Percentiles rank a stretch among this genome's conserved stretches.
These are phyloP conservation scores for Lactarius indigo DNA, from an alignment of 768 basidiomycete species.

Conservation along the genomic window DNA sequence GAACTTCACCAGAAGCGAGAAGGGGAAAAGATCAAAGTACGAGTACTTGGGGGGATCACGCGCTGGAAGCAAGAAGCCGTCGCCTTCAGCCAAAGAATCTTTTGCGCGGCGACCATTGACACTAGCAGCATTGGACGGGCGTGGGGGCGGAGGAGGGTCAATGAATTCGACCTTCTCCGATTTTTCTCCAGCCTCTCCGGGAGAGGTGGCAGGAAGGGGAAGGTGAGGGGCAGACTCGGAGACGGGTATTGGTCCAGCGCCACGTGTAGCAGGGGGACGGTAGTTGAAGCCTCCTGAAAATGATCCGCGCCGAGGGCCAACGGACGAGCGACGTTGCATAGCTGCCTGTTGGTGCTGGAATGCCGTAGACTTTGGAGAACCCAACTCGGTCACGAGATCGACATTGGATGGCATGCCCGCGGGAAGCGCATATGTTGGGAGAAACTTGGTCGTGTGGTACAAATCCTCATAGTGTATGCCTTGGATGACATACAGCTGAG, in stretches of 20 bases:
- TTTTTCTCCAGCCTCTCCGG: neutral
- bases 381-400: slow-evolving; percentile 28
- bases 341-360: neutral
- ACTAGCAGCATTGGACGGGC: slow-evolving; percentile 8
- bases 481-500: neutral
- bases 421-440: slow-evolving; percentile 62
- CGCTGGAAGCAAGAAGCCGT: slow-evolving; percentile 49
- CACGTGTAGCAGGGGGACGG: neutral
- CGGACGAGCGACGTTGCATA: neutral
- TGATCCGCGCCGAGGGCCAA: neutral
- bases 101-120: slow-evolving; percentile 6
- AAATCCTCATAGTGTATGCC: slow-evolving; percentile 44
- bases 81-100: slow-evolving; percentile 37
- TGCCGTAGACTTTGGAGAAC: neutral
- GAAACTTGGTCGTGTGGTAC: slow-evolving; percentile 67
- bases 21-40: slow-evolving; percentile 65
- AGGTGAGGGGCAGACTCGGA: slow-evolving; percentile 17
- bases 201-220: slow-evolving; percentile 21
- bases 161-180: slow-evolving; percentile 9
- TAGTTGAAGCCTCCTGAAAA: neutral
- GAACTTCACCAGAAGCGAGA: slow-evolving; percentile 52
- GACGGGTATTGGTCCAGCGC: neutral
- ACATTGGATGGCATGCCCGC: slow-evolving; percentile 43
- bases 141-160: slow-evolving; percentile 17
- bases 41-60: slow-evolving; percentile 56